Evolutionary conservation across 2,329 filamentous ascomycete genomes (phyloP), one percentile per base, ranked within the genome.

Genomic region (Hypoxylon sp.): DNA sequence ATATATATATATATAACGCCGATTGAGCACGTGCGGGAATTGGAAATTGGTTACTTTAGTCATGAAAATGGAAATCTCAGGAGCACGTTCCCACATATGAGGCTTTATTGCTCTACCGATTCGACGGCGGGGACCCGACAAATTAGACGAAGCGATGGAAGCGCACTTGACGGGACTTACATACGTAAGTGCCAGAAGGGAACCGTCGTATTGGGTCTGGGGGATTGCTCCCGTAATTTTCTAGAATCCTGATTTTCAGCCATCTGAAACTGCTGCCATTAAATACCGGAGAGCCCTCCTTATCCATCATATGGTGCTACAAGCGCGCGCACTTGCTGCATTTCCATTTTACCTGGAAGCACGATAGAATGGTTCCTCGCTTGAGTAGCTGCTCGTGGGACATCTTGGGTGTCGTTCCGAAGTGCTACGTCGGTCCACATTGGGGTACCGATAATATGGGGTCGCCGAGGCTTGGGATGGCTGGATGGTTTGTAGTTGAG

Each of bases 371-470:
- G 13, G 50, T 30, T 49, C 33, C 62, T 60, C 20, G 40, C 56
- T 42, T 30, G 51, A 57, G 35, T 27, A 44, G 7, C 27, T 25
- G 51, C 30, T 33, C 44, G 8, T 48, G 27, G 27, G 40, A 40
- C 3, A 31, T 31, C 40, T 22, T 48, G 17, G 54, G 25, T 64
- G 49, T 40, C 46, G 46, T 30, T 59, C 48, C 42, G 44, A 40
- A 65, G 10, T 68, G 42, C 50, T 54, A 68, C 65, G 46, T 57
- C 40, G 62, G 40, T 54, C 61, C 61, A 63, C 56, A 33, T 58
- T 55, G 42, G 51, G 30, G 54, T 57, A 33, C 56, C 51, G 54
- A 31, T 20, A 65, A 57, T 44, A 70, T 63, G 33, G 44, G 61
- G 40, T 61, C 40, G 17, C 46, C 40, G 40, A 20, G 17, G 17